Evolutionary conservation across 2,329 filamentous ascomycete genomes (phyloP), one percentile per base, ranked within the genome.

Genomic region (Sporothrix brunneoviolacea): DNA sequence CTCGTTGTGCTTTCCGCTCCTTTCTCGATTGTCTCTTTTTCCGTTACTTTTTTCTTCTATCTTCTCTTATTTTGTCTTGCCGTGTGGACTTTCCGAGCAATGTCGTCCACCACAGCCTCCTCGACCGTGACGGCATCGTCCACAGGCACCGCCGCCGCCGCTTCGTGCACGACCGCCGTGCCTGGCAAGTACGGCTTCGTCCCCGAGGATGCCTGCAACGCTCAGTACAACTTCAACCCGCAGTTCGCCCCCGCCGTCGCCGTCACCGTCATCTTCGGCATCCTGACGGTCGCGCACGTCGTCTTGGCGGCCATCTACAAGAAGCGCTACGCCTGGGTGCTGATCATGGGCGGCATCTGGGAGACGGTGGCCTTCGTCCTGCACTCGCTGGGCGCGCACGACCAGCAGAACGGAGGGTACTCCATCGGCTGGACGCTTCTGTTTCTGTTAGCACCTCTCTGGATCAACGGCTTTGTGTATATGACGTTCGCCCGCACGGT

Each of bases 381-480:
- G 13, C 64, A 65, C 43, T 59, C 66, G 0, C 22, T 69, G 4
- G 69, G 66, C 19, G 56, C 67, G 15, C 63, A 59, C 8, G 51
- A 71, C 57, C 70, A 73, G 54, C 68, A 71, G 53, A 58, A 66
- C 9, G 21, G 56, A 3, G 59, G 56, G 28, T 68, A 64, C 45
- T 58, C 61, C 16, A 62, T 63, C 8, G 54, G 48, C 30, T 65
- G 65, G 18, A 61, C 61, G 22, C 52, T 73, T 2, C 58, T 72
- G 3, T 68, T 73, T 39, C 58, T 73, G 12, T 62, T 72, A 13
- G 66, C 70, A 2, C 70, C 70, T 8, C 58, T 72, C 24, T 71
- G 69, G 70, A 66, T 72, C 56, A 71, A 72, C 48, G 68, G 67
- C 7, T 72, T 72, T 42, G 65, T 62, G 4, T 73, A 72, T 60